Conservation (phyloP, 306 rosid species). For the Coriaria nepalensis region DNA sequence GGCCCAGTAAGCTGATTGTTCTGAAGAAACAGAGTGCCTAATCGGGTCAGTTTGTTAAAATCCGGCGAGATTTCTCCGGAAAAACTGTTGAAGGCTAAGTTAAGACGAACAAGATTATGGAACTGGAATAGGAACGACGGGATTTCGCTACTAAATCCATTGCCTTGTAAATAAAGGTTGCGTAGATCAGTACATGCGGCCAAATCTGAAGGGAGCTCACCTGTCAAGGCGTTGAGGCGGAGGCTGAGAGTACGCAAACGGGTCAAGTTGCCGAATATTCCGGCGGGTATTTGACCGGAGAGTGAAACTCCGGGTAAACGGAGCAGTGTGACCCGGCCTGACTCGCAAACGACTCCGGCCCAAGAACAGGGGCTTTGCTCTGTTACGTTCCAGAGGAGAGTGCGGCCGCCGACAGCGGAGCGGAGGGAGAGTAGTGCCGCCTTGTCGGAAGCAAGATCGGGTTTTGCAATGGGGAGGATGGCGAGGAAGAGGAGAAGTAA, state of each 20-base stretch:
- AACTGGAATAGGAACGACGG: constrained; percentile 21
- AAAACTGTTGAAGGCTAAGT: constrained; percentile 33
- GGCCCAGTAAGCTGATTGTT: constrained; percentile 26
- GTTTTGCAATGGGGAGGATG: constrained; percentile 14
- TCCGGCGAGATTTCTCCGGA: constrained; percentile 32
- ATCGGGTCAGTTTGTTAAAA: constrained; percentile 27
- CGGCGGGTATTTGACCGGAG: constrained; percentile 22
- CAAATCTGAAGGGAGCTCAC: constrained; percentile 38
- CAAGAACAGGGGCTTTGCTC: constrained; percentile 21
- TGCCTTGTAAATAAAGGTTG: constrained; percentile 38
- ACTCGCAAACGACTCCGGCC: constrained; percentile 33
- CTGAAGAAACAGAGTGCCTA: constrained; percentile 24
- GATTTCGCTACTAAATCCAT: constrained; percentile 26
- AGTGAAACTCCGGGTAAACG: constrained; percentile 37
- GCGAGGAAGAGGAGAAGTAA: background rate
- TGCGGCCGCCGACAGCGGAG: constrained; percentile 33
- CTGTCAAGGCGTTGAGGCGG: constrained; percentile 32
- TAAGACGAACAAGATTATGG: constrained; percentile 27
- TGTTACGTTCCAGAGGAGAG: constrained; percentile 28
- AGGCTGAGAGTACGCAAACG: constrained; percentile 33
- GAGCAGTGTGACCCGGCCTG: constrained; percentile 22
- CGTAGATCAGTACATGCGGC: constrained; percentile 26
- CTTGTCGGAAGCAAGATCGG: constrained; percentile 38
- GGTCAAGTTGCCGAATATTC: constrained; percentile 29
- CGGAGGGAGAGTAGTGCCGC: constrained; percentile 31